Conservation (phyloP, 73 alveolate genomes). For the Urostyla sp. region DNA sequence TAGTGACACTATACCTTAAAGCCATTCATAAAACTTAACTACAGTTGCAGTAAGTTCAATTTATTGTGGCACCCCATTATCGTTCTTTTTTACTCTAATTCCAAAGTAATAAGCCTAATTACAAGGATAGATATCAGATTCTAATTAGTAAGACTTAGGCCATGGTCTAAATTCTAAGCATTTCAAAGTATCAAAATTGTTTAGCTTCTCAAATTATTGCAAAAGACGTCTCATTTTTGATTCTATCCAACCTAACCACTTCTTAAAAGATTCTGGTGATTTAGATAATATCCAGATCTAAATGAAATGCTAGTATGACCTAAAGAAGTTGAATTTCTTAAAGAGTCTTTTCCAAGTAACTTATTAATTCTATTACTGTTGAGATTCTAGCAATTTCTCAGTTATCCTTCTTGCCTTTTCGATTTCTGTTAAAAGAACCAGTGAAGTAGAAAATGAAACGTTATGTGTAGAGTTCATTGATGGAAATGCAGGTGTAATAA, state of each 20-base stretch:
- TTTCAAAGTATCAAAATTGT: not conserved
- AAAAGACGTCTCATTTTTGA: constrained; percentile 54
- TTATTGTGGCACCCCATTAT: not conserved
- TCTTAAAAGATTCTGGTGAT: constrained; percentile 53
- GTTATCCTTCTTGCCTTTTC: constrained; percentile 77
- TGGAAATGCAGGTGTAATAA: constrained; percentile 98
- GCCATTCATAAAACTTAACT: constrained; percentile 2
- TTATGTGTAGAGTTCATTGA: constrained; percentile 91
- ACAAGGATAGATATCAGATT: not conserved
- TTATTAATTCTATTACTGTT: not conserved
- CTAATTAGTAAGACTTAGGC: constrained; percentile 39
- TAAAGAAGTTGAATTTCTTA: constrained; percentile 85
- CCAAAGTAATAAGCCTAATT: constrained; percentile 68
- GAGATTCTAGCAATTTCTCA: constrained; percentile 61
- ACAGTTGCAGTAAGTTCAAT: constrained; percentile 17
- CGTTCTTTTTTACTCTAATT: constrained; percentile 24
- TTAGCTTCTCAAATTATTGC: constrained; percentile 32
- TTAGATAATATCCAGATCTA: constrained; percentile 83
- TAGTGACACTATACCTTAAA: not conserved
- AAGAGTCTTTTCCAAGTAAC: constrained; percentile 87
- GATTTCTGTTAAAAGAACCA: constrained; percentile 86
- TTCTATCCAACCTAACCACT: constrained; percentile 77
- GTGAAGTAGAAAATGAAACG: constrained; percentile 85
- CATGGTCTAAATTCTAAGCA: constrained; percentile 40
- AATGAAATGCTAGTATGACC: constrained; percentile 78